Conservation (phyloP, 805 yeast genomes). For the Suhomyces canberraensis region DNA sequence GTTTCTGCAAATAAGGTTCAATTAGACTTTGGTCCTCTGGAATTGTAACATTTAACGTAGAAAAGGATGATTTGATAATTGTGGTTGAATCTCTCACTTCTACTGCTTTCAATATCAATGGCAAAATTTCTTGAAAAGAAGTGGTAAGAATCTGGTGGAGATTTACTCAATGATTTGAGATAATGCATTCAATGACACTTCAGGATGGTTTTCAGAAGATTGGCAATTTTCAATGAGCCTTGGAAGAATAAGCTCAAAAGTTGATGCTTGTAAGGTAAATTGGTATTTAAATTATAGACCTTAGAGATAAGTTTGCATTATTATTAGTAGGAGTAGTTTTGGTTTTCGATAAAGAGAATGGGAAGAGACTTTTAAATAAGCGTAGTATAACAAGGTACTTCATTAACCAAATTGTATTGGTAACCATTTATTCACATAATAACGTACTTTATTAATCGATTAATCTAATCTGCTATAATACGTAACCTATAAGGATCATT, state of each 20-base stretch:
- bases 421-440: no score
- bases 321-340: conserved; percentile 11
- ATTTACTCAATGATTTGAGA: conserved; percentile 66
- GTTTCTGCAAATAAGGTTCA: conserved; percentile 48
- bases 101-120: conserved; percentile 67
- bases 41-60: conserved; percentile 52
- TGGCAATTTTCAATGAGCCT: conserved; percentile 35
- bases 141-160: conserved; percentile 58
- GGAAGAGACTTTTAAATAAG: conserved; percentile 56
- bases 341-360: conserved; percentile 58
- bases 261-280: conserved; percentile 76
- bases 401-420: no score
- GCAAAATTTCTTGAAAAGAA: conserved; percentile 61
- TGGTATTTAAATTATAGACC: conserved; percentile 55
- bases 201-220: conserved; percentile 13
- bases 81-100: conserved; percentile 25
- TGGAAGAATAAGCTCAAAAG: conserved; percentile 63
- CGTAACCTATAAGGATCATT: no score
- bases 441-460: no score
- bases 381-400: no score
- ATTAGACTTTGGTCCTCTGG: conserved; percentile 54
- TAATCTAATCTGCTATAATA: no score
- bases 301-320: conserved; percentile 35
- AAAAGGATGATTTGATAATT: conserved; percentile 59
- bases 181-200: conserved; percentile 60